Conservation (phyloP, 805 yeast genomes). For the Candida boidinii region DNA sequence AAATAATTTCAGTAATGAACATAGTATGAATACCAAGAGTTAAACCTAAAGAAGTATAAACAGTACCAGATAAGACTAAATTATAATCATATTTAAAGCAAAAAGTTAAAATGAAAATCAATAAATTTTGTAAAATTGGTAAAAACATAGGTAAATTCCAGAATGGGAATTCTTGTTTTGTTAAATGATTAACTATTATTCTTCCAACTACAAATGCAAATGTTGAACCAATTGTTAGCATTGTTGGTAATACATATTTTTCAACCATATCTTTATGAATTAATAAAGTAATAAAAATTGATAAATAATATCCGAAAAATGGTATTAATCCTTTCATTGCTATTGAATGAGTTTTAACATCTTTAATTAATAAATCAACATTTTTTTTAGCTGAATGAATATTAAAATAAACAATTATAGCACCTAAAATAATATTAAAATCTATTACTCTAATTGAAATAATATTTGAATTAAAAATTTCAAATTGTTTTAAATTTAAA, state of each 20-base stretch:
- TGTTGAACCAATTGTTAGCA: constrained; percentile 63
- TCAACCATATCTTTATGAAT: constrained; percentile 44
- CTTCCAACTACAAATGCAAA: constrained; percentile 87
- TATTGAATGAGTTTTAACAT: constrained; percentile 21
- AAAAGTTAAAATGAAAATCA: constrained; percentile 26
- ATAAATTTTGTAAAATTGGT: constrained; percentile 42
- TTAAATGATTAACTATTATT: constrained; percentile 80
- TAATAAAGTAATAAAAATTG: constrained; percentile 38
- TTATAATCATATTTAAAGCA: constrained; percentile 31
- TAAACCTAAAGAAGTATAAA: constrained; percentile 61
- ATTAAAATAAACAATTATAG: constrained; percentile 51
- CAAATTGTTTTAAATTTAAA: constrained; percentile 23
- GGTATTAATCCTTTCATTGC: constrained; percentile 60
- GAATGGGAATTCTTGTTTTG: constrained; percentile 69
- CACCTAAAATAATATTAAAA: constrained; percentile 42
- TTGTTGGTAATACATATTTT: constrained; percentile 42
- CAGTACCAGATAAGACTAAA: constrained; percentile 38
- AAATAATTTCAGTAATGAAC: constrained; percentile 70
- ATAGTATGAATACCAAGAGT: constrained; percentile 60
- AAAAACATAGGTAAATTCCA: constrained; percentile 62
- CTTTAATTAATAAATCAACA: constrained; percentile 39
- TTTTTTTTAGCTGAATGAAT: constrained; percentile 59
- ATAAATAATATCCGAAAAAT: constrained; percentile 44
- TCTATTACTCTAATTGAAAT: constrained; percentile 31
- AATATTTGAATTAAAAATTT: constrained; percentile 3